Evolutionary conservation across 2,329 filamentous ascomycete species (phyloP), one percentile per base, ranked within the genome.

Genomic region (Colletotrichum horii): DNA sequence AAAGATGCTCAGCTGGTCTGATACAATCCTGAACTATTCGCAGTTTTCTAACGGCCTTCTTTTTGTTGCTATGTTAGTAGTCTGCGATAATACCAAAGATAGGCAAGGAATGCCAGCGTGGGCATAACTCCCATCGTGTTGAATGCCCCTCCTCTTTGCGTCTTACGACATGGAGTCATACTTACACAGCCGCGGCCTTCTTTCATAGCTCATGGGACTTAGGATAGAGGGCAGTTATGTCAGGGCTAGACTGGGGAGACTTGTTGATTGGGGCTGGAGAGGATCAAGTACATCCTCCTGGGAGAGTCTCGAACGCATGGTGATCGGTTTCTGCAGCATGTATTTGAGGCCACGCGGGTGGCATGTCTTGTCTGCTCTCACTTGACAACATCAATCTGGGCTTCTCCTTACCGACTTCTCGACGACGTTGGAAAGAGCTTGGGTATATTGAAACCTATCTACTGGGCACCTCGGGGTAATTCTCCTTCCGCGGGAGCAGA

Each of bases 311-410:
- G n/a, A n/a, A n/a, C n/a, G n/a, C n/a, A n/a, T n/a, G n/a, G n/a
- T n/a, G n/a, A n/a, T n/a, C n/a, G n/a, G n/a, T n/a, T n/a, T 3
- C n/a, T 22, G 0, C 0, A 4, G 43, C n/a, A 0, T 7, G 43
- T 48, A 9, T 22, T 6, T 48, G 14, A 3, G 11, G 0, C n/a
- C n/a, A 14, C 14, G 11, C 11, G 11, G 11, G 43, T 48, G 43
- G 11, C n/a, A 52, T n/a, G 0, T 0, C 9, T 9, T 9, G 19
- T n/a, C 19, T 2, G 38, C n/a, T 48, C 38, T 48, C 19, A 6
- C 38, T n/a, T 4, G 38, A n/a, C 3, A 48, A 12, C 38, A 12
- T n/a, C 38, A n/a, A 2, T 6, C 19, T 6, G 5, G 38, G 9
- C 38, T 48, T 9, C 38, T 12, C 9, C 19, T 22, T 52, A 8